A percentile compares a stretch with the other conserved stretches of the same genome.
Evolutionary conservation across 2,329 filamentous ascomycete species (phyloP).

Genomic region (Apiospora kogelbergensis): DNA sequence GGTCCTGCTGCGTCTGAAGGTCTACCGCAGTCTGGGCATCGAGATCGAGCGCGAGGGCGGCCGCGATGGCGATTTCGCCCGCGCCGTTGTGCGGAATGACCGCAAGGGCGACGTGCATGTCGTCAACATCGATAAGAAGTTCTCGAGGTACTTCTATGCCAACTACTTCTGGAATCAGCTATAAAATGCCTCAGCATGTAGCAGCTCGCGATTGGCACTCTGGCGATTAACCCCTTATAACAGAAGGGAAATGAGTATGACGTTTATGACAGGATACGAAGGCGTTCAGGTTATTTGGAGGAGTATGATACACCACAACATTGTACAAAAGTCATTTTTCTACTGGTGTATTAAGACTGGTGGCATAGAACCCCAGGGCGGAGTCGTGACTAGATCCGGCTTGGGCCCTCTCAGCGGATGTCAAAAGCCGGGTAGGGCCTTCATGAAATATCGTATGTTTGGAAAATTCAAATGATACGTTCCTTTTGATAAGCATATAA

Average conservation of each 20-base stretch:
- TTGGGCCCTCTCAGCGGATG: not conserved
- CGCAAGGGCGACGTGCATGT: conserved; percentile 91
- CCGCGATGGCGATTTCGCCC: conserved; percentile 69
- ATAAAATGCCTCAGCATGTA: conserved; percentile 37
- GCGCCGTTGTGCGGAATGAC: conserved; percentile 82
- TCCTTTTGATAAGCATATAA: not conserved
- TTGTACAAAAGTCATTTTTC: not conserved
- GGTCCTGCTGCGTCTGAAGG: conserved; percentile 74
- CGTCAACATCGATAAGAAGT: conserved; percentile 90
- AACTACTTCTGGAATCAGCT: conserved; percentile 95
- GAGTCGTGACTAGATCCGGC: not conserved
- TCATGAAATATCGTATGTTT: not conserved
- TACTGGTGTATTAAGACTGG: not conserved
- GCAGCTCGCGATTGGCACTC: not conserved
- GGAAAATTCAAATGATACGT: not conserved
- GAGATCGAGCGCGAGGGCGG: conserved; percentile 76
- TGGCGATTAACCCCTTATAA: not conserved
- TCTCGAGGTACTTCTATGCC: conserved; percentile 87
- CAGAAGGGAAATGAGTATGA: not conserved
- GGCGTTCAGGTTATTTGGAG: not conserved
- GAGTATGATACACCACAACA: not conserved
- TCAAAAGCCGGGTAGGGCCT: not conserved
- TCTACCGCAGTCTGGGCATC: conserved; percentile 89
- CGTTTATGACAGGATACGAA: not conserved
- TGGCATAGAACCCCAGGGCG: not conserved